Evolutionary conservation across 2,329 filamentous ascomycete species (phyloP).

Genomic region (Calonectria pauciramosa): DNA sequence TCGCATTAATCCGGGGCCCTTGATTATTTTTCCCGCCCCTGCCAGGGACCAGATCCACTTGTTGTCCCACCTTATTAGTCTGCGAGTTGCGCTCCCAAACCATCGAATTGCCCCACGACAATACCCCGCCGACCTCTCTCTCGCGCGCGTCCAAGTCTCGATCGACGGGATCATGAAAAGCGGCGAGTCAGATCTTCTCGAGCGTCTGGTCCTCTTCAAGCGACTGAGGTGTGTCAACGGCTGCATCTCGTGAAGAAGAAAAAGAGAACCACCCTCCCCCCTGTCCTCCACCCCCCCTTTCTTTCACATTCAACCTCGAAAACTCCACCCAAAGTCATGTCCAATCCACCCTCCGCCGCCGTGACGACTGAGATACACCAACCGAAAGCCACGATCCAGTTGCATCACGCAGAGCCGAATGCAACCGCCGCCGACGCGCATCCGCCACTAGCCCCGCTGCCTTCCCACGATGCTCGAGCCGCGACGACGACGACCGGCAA

Average conservation of each 20-base stretch:
- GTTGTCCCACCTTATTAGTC: slow-evolving; percentile 42
- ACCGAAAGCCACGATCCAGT: slow-evolving; percentile 31
- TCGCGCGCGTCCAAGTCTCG: slow-evolving; percentile 28
- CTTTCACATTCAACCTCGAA: background rate
- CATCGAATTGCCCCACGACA: slow-evolving; percentile 32
- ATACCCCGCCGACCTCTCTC: slow-evolving; percentile 16
- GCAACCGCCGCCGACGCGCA: slow-evolving; percentile 39
- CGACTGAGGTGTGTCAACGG: slow-evolving; percentile 43
- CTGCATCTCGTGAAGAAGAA: slow-evolving; percentile 41
- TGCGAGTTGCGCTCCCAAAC: slow-evolving; percentile 39
- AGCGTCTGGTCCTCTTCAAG: slow-evolving; percentile 43
- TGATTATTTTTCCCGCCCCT: slow-evolving; percentile 34
- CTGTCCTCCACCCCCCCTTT: background rate
- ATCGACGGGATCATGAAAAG: slow-evolving; percentile 47
- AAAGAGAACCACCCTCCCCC: background rate
- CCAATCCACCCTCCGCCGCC: slow-evolving; percentile 36
- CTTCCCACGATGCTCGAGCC: slow-evolving; percentile 55
- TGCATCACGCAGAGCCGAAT: slow-evolving; percentile 35
- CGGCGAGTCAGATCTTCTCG: slow-evolving; percentile 39
- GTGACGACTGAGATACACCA: slow-evolving; percentile 39
- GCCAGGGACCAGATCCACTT: slow-evolving; percentile 44
- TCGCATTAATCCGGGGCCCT: slow-evolving; percentile 2
- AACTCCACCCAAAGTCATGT: slow-evolving; percentile 35
- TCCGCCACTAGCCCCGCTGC: slow-evolving; percentile 59
- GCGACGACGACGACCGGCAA: slow-evolving; percentile 40